Base-by-base conservation (phyloP, 257 asterid species). In the Nicotiana tomentosiformis region DNA sequence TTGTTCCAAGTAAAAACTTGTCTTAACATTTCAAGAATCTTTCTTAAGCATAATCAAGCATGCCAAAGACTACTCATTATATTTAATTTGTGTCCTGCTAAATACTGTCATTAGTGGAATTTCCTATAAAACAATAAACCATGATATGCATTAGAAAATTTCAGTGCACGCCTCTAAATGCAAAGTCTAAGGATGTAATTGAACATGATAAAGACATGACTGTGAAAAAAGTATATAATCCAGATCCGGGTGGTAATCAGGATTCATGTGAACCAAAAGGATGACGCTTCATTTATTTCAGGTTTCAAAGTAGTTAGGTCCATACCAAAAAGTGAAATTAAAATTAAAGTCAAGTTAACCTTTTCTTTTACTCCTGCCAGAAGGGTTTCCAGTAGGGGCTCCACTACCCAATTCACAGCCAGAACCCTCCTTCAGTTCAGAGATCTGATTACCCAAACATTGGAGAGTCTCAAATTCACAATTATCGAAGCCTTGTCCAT, bases 401-500 rank as follows among this genome's bases (percentile, higher is more conserved):
- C 82, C 80, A 67, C 12, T 77, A 8, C 55, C 85, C 53, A 53
- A 17, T 37, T 64, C 77, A 65, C 85, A 81, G 51, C 51, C 51
- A 37, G 80, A 74, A 76, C 66, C 74, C 84, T 81, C 87, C 64
- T 81, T 77, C 81, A 64, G 18, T 35, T 78, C 84, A 35, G 83
- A 30, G 80, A 35, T 66, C 67, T 85, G 87, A 81, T 74, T 85
- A 26, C 77, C 82, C 30, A 81, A 74, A 66, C 87, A 84, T 17
- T 84, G 87, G 51, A 84, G 61, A 70, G 70, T 84, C 84, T 81
- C 87, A 74, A 84, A 84, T 62, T 81, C 87, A 85, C 87, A 84
- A 23, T 56, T 81, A 62, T 69, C 69, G 65, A 78, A 84, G 46
- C 89, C 93, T 78, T 89, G 94, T 20, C 86, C 87, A 58, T 76